phyloP scores from a whole-genome alignment of 2,329 filamentous ascomycete species.

The Fusarium succisae region DNA sequence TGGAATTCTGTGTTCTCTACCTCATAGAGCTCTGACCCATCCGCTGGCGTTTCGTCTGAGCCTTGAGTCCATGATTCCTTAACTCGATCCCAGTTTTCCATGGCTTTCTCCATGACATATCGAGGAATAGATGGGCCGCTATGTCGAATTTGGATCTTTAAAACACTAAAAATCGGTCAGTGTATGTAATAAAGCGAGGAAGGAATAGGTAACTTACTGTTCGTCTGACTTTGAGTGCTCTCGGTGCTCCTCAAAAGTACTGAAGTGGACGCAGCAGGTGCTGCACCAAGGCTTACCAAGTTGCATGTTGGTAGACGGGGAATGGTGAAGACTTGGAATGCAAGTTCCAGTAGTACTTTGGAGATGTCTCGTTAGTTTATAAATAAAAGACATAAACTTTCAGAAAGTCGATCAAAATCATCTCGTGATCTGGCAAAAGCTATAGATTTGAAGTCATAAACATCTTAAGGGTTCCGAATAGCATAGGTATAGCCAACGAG shows the following conservation, averaged over 20 bases:
- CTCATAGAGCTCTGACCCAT: not conserved
- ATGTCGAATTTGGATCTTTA: not conserved
- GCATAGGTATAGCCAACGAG: not conserved
- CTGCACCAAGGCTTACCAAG: not conserved
- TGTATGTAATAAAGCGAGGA: accelerated
- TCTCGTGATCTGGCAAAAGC: not conserved
- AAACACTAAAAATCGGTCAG: not conserved
- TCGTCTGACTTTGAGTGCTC: not conserved
- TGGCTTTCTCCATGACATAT: not conserved
- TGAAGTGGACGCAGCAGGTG: not conserved
- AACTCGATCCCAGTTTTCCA: not conserved
- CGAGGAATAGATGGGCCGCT: not conserved
- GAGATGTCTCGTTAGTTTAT: too few relatives aligned
- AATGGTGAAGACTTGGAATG: not conserved
- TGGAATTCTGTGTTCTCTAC: not conserved
- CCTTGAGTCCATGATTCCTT: not conserved
- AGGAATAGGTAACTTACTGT: not conserved
- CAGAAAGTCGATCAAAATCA: not conserved
- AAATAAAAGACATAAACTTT: not conserved
- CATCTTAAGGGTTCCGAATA: too few relatives aligned
- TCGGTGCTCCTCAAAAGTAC: not conserved
- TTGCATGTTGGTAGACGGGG: not conserved
- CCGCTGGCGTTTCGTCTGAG: not conserved
- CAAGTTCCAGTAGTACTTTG: not conserved
- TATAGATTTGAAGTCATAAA: not conserved